Evolutionary conservation across 2,329 filamentous ascomycete species (phyloP), one percentile per base, ranked within the genome.

Genomic region (Penicillium psychrosexuale): DNA sequence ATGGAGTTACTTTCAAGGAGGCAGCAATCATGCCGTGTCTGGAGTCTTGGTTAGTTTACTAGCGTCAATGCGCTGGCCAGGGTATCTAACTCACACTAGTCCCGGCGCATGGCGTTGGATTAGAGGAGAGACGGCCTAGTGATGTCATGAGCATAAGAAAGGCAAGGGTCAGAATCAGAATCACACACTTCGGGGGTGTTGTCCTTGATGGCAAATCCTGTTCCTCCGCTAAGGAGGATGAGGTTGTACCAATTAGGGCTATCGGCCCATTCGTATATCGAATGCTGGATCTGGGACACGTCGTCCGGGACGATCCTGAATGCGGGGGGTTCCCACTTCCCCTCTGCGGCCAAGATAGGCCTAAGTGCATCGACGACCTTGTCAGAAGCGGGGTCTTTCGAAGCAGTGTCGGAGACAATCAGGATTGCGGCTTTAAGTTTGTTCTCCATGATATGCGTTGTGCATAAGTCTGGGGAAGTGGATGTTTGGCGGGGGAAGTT

Each of bases 1-100:
- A 99, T 44, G 93, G 92, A 3, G 94, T 99, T 33, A 97, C 85
- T 40, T 84, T 79, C 15, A 96, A 77, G 0, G 93, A 97, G 19
- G 90, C 81, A 6, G 91, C 81, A 39, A 99, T 80, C 93, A 99
- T 99, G 61, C 86, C 91, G 75, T 99, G 92, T n/a, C 83, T 85
- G 58, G 17, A 24, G 31, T 30, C 49, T 55, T 58, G 43, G 57
- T 73, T 51, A 39, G 39, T 53, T 44, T 31, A 33, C 53, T 58
- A 43, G 42, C 49, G 54, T 46, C 43, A 39, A 44, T 46, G 27
- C 33, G 43, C 31, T 30, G 15, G 43, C 30, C 27, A 27, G n/a
- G 37, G 43, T n/a, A 36, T 39, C 43, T 22, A 34, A 73, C 82
- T 73, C 75, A 85, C 81, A 97, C 88, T 47, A 99, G 79, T 1